A percentile compares a stretch with the other conserved stretches of the same genome.
These are phyloP conservation scores for Tetramitus jugosus DNA, from an alignment of 208 protist genomes.

Conservation along the genomic window DNA sequence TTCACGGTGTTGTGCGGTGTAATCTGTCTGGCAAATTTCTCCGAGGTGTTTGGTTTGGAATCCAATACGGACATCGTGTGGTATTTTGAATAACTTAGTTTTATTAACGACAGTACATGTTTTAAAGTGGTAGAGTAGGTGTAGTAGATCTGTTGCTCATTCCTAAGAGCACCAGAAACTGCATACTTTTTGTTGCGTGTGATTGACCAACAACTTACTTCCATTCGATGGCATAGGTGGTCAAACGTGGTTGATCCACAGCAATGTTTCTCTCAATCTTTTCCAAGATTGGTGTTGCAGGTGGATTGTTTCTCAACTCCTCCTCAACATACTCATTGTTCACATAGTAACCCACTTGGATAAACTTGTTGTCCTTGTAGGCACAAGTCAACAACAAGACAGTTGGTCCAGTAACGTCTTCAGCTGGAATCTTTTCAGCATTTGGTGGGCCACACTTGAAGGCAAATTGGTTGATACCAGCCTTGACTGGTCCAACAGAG, in stretches of 20 bases:
- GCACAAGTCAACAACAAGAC: constrained; percentile 89
- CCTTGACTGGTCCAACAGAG: constrained; percentile 83
- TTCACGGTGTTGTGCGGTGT: no score
- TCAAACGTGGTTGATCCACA: constrained; percentile 48
- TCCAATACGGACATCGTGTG: no score
- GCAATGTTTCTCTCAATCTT: constrained; percentile 52
- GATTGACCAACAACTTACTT: constrained; percentile 26
- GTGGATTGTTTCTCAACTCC: constrained; percentile 43
- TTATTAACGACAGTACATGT: no score
- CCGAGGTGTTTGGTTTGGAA: no score
- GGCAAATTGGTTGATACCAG: constrained; percentile 82
- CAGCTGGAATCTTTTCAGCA: constrained; percentile 64
- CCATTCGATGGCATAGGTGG: constrained; percentile 53
- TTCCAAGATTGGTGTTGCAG: constrained; percentile 36
- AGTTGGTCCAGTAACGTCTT: constrained; percentile 87
- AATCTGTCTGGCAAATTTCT: no score
- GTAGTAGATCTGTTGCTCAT: no score
- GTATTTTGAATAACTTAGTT: no score
- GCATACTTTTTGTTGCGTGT: not conserved
- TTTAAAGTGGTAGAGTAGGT: no score
- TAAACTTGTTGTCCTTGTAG: constrained; percentile 86
- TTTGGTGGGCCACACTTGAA: constrained; percentile 84
- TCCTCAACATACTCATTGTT: constrained; percentile 82
- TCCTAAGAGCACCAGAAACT: no score
- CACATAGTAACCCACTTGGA: constrained; percentile 94